Evolutionary conservation across 2,329 filamentous ascomycete species (phyloP).

Genomic region (Tolypocladium cylindrosporum): DNA sequence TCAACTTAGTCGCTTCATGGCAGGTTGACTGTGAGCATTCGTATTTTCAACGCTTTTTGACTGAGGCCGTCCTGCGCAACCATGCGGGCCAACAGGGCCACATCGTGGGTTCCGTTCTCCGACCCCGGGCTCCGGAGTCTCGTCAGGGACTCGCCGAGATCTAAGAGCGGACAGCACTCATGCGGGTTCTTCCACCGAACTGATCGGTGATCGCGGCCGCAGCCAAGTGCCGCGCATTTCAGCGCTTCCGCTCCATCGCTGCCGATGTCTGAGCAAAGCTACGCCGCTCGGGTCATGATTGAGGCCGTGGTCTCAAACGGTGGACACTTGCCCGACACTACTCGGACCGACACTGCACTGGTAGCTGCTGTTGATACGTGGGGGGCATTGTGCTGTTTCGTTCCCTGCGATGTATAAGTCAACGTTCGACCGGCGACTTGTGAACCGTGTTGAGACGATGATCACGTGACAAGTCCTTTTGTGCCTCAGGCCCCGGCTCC

Average conservation of each 20-base stretch:
- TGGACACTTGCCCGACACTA: neutral
- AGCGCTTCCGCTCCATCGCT: neutral
- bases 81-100: no score
- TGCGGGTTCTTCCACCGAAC: neutral
- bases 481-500: slow-evolving; percentile 21
- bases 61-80: no score
- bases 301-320: neutral
- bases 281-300: neutral
- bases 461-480: slow-evolving; percentile 9
- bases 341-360: neutral
- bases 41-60: no score
- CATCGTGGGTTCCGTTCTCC: no score
- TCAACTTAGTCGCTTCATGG: no score
- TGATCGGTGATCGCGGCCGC: neutral
- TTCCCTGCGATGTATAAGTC: neutral
- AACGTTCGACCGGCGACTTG: neutral
- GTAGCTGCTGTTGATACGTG: no score
- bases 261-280: neutral
- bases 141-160: no score
- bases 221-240: neutral
- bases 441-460: neutral
- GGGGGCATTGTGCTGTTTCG: neutral
- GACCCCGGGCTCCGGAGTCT: no score
- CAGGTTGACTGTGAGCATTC: no score
- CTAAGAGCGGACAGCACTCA: neutral